phyloP scores from a whole-genome alignment of 441 rosid species.

The Croton laevigatus region DNA sequence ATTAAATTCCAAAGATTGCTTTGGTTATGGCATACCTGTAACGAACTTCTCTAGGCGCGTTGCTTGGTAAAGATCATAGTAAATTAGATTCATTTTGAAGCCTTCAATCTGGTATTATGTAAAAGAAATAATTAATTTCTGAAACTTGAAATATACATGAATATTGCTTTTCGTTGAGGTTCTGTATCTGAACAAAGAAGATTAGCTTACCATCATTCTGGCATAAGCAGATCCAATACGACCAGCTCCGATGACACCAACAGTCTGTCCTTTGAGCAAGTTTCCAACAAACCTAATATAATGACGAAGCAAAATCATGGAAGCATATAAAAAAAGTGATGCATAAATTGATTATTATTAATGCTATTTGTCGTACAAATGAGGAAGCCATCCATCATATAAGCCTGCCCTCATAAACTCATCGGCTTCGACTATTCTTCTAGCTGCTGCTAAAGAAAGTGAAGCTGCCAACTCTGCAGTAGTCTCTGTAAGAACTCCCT shows the following conservation, averaged over 20 bases:
- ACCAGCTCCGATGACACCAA: conserved; percentile 97
- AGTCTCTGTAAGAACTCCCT: conserved; percentile 97
- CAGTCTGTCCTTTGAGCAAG: conserved; percentile 94
- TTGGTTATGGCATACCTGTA: conserved; percentile 46
- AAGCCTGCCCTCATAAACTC: conserved; percentile 93
- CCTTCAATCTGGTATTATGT: conserved; percentile 66
- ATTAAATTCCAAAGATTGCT: not conserved
- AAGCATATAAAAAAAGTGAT: not conserved
- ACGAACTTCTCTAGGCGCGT: conserved; percentile 91
- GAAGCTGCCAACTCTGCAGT: conserved; percentile 96
- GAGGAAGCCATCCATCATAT: conserved; percentile 97
- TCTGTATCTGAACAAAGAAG: not conserved
- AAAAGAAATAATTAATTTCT: not conserved
- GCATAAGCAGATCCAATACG: conserved; percentile 96
- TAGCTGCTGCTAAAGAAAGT: conserved; percentile 77
- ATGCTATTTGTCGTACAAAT: conserved; percentile 47
- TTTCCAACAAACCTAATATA: conserved; percentile 74
- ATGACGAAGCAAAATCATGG: conserved; percentile 8
- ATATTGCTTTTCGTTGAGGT: not conserved
- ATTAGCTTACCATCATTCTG: conserved; percentile 83
- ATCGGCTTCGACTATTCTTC: conserved; percentile 95
- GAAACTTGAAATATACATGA: not conserved
- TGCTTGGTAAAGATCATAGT: conserved; percentile 86
- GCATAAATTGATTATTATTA: not conserved
- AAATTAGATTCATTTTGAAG: conserved; percentile 95